These are phyloP conservation scores for Ustilago sp. DNA, from an alignment of 1,284 basidiomycete species.

Conservation along the genomic window DNA sequence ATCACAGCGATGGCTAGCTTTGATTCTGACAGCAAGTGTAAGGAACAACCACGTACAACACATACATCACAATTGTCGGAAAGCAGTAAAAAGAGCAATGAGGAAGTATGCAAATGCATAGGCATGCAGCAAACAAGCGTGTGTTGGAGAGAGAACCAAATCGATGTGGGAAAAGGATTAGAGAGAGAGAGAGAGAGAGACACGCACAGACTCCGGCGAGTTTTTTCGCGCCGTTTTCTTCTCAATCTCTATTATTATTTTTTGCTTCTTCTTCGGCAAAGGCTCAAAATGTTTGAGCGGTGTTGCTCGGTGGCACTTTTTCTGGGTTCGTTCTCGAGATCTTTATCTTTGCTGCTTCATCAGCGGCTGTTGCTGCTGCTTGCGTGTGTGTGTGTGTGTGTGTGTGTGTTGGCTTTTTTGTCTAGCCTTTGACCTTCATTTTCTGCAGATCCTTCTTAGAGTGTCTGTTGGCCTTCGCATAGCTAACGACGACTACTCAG, in stretches of 20 bases:
- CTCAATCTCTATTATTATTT: conserved; percentile 7
- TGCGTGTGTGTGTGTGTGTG: neutral
- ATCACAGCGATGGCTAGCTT: too few relatives aligned
- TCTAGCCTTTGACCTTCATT: neutral
- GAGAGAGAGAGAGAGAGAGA: neutral
- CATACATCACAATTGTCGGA: neutral
- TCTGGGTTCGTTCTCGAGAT: conserved; percentile 21
- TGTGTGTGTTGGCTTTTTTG: neutral
- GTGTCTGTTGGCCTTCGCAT: neutral
- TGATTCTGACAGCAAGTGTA: neutral
- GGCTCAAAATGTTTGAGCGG: neutral
- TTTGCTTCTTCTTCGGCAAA: conserved; percentile 2
- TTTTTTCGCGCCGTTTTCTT: conserved; percentile 10
- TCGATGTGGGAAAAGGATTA: conserved; percentile 4
- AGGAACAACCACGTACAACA: neutral
- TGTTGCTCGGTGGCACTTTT: conserved; percentile 10
- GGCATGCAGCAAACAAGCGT: neutral
- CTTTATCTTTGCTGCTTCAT: conserved; percentile 38
- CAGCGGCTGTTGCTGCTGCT: neutral
- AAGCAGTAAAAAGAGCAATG: neutral
- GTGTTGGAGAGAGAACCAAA: conserved; percentile 4
- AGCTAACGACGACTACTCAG: neutral
- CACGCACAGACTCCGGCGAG: conserved; percentile 2
- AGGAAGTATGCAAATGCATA: neutral
- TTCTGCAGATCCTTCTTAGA: conserved; percentile 1